phyloP scores from a whole-genome alignment of 441 rosid species.

The Gossypium schwendimanii region DNA sequence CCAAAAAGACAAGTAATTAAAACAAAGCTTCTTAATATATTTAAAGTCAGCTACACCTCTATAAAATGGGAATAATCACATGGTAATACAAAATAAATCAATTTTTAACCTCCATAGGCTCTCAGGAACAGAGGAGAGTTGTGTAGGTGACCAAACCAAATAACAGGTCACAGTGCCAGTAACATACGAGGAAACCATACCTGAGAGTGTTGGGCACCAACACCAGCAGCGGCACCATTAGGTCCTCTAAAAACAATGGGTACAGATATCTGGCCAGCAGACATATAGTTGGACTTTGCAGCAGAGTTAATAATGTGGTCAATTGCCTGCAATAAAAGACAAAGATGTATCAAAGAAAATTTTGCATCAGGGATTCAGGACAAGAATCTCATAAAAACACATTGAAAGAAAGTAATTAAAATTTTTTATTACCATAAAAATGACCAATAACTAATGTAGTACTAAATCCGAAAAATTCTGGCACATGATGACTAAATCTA shows the following conservation, averaged over 20 bases:
- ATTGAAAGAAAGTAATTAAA: constrained; percentile 1
- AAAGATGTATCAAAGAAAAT: constrained; percentile 15
- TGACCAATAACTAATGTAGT: neutral
- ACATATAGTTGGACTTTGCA: constrained; percentile 72
- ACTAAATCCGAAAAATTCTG: neutral
- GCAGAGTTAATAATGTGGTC: constrained; percentile 81
- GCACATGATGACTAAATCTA: neutral
- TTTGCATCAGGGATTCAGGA: neutral
- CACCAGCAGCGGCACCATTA: constrained; percentile 88
- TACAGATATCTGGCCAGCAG: constrained; percentile 59
- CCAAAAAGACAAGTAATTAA: constrained; percentile 1
- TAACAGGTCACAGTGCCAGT: neutral
- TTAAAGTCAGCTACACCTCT: neutral
- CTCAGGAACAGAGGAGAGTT: neutral
- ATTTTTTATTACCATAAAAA: neutral
- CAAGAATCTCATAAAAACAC: neutral
- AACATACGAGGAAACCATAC: constrained; percentile 21
- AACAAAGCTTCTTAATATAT: neutral
- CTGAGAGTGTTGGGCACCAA: constrained; percentile 72
- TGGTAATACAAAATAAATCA: neutral
- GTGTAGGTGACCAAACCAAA: neutral
- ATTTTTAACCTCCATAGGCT: neutral
- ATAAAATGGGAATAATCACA: neutral
- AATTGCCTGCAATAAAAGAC: constrained; percentile 58
- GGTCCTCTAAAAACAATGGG: constrained; percentile 82